Conservation (phyloP, 2,329 filamentous ascomycete genomes). For the Fusarium pseudograminearum region DNA sequence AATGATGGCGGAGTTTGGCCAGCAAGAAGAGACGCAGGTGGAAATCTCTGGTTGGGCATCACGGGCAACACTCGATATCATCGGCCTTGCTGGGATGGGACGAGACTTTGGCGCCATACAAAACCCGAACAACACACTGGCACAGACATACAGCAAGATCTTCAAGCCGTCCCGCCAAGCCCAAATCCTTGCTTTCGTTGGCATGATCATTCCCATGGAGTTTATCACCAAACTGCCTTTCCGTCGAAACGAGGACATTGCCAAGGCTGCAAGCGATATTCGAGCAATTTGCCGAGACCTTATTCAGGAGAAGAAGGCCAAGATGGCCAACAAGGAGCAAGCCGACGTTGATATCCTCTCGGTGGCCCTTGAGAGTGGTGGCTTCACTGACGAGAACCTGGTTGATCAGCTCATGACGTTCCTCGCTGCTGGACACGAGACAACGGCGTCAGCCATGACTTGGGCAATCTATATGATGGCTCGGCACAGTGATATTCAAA, state of each 20-base stretch:
- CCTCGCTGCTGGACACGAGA: conserved; percentile 84
- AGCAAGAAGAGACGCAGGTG: conserved; percentile 57
- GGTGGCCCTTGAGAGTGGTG: conserved; percentile 80
- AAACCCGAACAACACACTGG: conserved; percentile 70
- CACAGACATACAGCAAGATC: conserved; percentile 66
- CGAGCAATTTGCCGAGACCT: conserved; percentile 75
- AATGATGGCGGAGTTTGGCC: conserved; percentile 61
- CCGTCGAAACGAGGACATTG: conserved; percentile 75
- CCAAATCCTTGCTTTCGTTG: conserved; percentile 68
- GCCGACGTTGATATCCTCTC: conserved; percentile 80
- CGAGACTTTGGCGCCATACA: conserved; percentile 75
- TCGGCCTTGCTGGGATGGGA: conserved; percentile 78
- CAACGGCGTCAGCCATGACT: conserved; percentile 79
- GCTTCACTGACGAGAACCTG: conserved; percentile 82
- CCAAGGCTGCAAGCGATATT: conserved; percentile 67
- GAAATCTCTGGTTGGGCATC: conserved; percentile 74
- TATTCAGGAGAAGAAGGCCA: conserved; percentile 75
- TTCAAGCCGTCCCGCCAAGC: conserved; percentile 66
- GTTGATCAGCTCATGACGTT: conserved; percentile 93
- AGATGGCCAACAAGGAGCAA: conserved; percentile 60
- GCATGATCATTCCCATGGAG: conserved; percentile 72
- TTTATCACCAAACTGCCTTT: conserved; percentile 74
- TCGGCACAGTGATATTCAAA: conserved; percentile 73
- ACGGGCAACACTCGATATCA: conserved; percentile 79
- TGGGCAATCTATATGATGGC: conserved; percentile 81